Conservation (phyloP, 139 green algal genomes). For the Chlorella ohadii region DNA sequence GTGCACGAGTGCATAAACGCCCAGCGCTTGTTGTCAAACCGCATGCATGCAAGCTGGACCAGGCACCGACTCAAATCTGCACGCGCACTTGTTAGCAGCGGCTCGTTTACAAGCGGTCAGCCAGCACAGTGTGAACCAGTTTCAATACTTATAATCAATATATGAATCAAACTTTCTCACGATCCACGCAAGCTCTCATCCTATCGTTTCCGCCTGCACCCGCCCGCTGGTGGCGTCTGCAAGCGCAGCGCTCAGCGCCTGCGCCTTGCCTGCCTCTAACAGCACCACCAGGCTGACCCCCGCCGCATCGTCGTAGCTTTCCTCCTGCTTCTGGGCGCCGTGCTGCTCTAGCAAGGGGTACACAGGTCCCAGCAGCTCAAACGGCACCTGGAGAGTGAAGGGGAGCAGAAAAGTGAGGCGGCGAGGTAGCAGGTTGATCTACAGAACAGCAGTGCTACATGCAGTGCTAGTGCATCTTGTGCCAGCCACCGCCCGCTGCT, state of each 20-base stretch:
- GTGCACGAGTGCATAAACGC: no score
- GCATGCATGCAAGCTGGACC: no score
- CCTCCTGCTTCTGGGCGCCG: conserved; percentile 16
- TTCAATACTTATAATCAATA: not conserved
- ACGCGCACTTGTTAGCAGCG: no score
- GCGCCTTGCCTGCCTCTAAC: conserved; percentile 26
- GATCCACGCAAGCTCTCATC: not conserved
- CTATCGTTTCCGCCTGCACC: conserved; percentile 12
- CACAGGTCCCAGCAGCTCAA: conserved; percentile 49
- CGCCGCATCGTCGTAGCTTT: conserved; percentile 44
- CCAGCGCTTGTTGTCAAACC: no score
- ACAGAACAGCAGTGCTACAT: not conserved
- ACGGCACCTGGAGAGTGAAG: conserved; percentile 31
- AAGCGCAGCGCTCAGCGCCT: conserved; percentile 26
- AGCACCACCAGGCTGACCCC: conserved; percentile 36
- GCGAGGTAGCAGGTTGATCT: no score
- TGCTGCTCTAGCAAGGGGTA: conserved; percentile 52
- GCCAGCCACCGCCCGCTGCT: no score
- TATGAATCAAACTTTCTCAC: not conserved
- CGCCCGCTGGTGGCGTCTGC: conserved; percentile 50
- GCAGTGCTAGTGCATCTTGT: no score
- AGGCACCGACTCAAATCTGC: no score
- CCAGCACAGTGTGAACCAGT: no score
- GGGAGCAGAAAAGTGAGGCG: no score
- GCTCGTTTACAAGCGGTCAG: no score